phyloP scores from a whole-genome alignment of 768 basidiomycete species.

The Serendipita indica region DNA sequence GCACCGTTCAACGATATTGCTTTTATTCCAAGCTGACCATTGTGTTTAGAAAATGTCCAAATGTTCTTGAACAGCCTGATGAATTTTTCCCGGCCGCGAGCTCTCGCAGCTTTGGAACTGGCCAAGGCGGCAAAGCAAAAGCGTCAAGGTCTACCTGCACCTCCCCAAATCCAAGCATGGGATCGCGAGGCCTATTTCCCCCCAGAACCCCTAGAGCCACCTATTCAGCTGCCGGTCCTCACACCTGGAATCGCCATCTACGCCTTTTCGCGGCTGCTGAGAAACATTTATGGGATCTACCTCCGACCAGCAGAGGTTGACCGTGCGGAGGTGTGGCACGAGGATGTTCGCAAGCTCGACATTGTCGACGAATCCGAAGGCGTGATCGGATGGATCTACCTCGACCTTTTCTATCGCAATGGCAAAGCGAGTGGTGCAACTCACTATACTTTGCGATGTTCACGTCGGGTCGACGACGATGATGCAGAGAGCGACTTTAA shows the following conservation, averaged over 20 bases:
- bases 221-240: conserved; percentile 54
- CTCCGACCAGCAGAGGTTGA: conserved; percentile 52
- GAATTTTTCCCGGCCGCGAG: conserved; percentile 64
- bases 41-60: conserved; percentile 55
- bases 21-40: not conserved
- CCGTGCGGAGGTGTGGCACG: conserved; percentile 79
- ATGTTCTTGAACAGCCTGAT: conserved; percentile 74
- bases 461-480: conserved; percentile 82
- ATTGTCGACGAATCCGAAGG: conserved; percentile 84
- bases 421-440: conserved; percentile 88
- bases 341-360: conserved; percentile 78
- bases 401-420: conserved; percentile 71
- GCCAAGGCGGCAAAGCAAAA: conserved; percentile 54
- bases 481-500: conserved; percentile 50
- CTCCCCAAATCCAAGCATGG: conserved; percentile 80
- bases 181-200: conserved; percentile 88
- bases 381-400: conserved; percentile 85
- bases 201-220: conserved; percentile 52
- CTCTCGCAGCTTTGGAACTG: conserved; percentile 56
- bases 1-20: conserved; percentile 3
- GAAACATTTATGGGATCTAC: conserved; percentile 72
- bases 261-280: conserved; percentile 82
- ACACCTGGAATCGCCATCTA: conserved; percentile 85
- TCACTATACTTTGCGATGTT: conserved; percentile 95
- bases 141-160: conserved; percentile 33